A percentile compares a stretch with the other conserved stretches of the same genome.
Evolutionary conservation across 2,329 filamentous ascomycete genomes (phyloP).

Genomic region (Colletotrichum trifolii): DNA sequence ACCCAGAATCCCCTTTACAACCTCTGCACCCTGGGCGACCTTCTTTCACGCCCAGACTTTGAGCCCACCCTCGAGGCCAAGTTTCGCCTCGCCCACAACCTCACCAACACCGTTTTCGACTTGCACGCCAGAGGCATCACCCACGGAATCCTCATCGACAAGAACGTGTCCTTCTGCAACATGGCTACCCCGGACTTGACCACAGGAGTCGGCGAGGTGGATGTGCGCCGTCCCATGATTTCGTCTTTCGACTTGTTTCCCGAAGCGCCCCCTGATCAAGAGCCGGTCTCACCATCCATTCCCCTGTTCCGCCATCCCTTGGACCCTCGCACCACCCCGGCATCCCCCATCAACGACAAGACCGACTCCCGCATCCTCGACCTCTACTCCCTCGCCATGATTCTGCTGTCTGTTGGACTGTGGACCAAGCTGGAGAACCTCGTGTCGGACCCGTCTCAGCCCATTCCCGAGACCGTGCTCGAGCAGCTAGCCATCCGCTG

Average conservation of each 20-base stretch:
- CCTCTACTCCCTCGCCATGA: conserved; percentile 78
- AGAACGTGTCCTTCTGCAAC: conserved; percentile 74
- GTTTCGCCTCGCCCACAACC: conserved; percentile 78
- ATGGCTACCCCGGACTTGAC: conserved; percentile 54
- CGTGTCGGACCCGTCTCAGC: conserved; percentile 54
- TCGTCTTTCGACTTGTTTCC: conserved; percentile 81
- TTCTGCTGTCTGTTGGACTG: conserved; percentile 79
- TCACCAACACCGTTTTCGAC: conserved; percentile 78
- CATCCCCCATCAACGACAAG: conserved; percentile 59
- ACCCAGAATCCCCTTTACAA: conserved; percentile 62
- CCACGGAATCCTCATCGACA: conserved; percentile 76
- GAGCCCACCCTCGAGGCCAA: conserved; percentile 80
- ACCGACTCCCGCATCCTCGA: conserved; percentile 71
- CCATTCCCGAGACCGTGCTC: conserved; percentile 70
- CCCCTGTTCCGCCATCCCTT: conserved; percentile 74
- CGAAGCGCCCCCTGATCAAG: conserved; percentile 51
- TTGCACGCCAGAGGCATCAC: conserved; percentile 76
- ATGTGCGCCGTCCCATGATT: conserved; percentile 75
- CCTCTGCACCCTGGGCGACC: conserved; percentile 64
- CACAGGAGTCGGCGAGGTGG: conserved; percentile 58
- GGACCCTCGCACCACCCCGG: conserved; percentile 63
- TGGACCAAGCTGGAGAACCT: conserved; percentile 75
- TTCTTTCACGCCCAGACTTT: conserved; percentile 62
- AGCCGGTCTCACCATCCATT: conserved; percentile 42
- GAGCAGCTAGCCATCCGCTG: conserved; percentile 74